Conservation (phyloP, 148 eudicot species). For the Arctostaphylos glauca region DNA sequence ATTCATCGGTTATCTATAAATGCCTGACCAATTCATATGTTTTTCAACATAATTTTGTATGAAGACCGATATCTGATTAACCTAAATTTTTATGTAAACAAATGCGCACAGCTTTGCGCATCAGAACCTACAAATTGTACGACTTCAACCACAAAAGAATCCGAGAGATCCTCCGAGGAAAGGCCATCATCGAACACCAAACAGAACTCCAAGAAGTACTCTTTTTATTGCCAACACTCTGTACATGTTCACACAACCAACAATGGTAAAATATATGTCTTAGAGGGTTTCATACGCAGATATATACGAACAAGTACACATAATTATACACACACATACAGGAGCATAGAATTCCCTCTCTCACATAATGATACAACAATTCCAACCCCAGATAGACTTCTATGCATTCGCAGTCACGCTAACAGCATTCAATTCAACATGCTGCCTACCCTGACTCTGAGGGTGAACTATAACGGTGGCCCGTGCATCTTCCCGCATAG, state of each 20-base stretch:
- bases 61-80: too few relatives aligned
- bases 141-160: neutral
- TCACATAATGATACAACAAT: neutral
- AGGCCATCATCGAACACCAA: neutral
- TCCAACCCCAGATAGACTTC: neutral
- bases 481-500: conserved; percentile 37
- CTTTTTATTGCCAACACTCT: neutral
- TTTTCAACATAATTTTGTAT: too few relatives aligned
- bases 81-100: too few relatives aligned
- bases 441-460: conserved; percentile 38
- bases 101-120: too few relatives aligned
- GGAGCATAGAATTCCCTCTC: neutral
- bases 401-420: conserved; percentile 42
- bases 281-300: neutral
- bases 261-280: neutral
- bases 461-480: conserved; percentile 44
- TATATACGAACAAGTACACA: neutral
- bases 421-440: conserved; percentile 45
- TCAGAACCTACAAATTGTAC: too few relatives aligned
- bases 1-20: too few relatives aligned
- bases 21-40: too few relatives aligned
- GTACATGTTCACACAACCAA: neutral
- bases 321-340: neutral
- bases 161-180: neutral
- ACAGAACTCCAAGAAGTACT: neutral